Conservation (phyloP, 768 basidiomycete species). For the Terana coerulea region DNA sequence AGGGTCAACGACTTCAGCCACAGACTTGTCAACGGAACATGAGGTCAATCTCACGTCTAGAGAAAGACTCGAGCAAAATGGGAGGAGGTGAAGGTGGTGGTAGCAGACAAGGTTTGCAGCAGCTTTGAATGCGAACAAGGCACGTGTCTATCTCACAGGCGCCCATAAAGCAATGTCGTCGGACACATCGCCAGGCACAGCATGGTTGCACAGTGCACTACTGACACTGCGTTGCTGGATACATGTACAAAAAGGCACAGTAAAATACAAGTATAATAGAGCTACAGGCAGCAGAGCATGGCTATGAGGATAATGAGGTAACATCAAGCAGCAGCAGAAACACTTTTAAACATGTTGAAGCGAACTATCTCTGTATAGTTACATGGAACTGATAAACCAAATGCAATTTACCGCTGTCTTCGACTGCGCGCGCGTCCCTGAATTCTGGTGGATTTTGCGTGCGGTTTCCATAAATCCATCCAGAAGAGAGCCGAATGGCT, state of each 20-base stretch:
- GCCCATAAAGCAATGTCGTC: not conserved
- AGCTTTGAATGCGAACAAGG: not conserved
- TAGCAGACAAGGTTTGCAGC: not conserved
- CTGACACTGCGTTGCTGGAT: not conserved
- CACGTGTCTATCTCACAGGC: not conserved
- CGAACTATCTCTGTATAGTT: too few relatives aligned
- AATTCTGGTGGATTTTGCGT: constrained; percentile 23
- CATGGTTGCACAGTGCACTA: not conserved
- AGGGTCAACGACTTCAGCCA: too few relatives aligned
- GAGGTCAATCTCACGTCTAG: not conserved
- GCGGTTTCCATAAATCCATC: constrained; percentile 34
- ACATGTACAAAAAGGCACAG: not conserved
- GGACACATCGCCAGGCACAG: not conserved
- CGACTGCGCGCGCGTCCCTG: too few relatives aligned
- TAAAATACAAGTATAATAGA: not conserved
- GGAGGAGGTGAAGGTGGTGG: not conserved
- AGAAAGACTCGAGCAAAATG: not conserved
- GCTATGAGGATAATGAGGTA: too few relatives aligned
- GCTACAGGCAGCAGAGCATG: not conserved
- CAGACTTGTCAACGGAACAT: not conserved
- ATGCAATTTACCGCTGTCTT: too few relatives aligned
- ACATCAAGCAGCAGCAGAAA: too few relatives aligned
- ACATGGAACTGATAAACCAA: too few relatives aligned
- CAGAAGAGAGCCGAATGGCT: constrained; percentile 33
- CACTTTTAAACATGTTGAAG: too few relatives aligned